phyloP scores from a whole-genome alignment of 2,329 filamentous ascomycete genomes.

The Dactylellina sp. region DNA sequence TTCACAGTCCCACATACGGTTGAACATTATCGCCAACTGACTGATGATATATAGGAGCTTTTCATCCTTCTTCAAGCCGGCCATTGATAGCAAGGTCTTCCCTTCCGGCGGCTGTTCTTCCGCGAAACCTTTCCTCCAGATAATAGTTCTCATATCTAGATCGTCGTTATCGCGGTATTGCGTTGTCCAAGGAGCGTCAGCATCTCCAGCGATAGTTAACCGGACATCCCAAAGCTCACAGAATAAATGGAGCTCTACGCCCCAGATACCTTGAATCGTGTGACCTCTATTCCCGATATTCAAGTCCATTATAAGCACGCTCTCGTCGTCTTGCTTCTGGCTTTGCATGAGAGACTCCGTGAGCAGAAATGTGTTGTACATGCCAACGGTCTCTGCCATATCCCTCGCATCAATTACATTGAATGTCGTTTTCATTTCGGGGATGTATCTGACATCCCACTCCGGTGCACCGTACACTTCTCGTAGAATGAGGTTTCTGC shows the following conservation, averaged over 20 bases:
- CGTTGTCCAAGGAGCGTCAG: not conserved
- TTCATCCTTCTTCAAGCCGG: no score
- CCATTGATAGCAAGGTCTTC: not conserved
- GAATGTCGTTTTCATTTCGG: not conserved
- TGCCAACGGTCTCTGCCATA: not conserved
- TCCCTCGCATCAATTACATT: slow-evolving; percentile 5
- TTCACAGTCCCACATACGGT: no score
- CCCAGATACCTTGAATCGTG: not conserved
- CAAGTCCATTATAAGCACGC: not conserved
- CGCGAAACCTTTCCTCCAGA: not conserved
- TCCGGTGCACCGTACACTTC: slow-evolving; percentile 12
- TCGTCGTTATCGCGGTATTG: not conserved
- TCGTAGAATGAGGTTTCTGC: not conserved
- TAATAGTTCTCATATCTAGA: not conserved
- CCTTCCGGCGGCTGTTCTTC: not conserved
- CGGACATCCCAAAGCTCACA: not conserved
- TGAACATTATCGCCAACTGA: no score
- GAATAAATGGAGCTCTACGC: not conserved
- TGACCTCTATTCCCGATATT: not conserved
- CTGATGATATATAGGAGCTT: no score
- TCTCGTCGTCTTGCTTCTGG: not conserved
- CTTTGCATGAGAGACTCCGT: not conserved
- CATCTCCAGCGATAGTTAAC: not conserved
- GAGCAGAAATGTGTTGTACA: slow-evolving; percentile 3
- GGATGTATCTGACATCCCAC: not conserved